Conservation (phyloP, 371 early-diverging fungal species). For the Conidiobolus coronatus region DNA sequence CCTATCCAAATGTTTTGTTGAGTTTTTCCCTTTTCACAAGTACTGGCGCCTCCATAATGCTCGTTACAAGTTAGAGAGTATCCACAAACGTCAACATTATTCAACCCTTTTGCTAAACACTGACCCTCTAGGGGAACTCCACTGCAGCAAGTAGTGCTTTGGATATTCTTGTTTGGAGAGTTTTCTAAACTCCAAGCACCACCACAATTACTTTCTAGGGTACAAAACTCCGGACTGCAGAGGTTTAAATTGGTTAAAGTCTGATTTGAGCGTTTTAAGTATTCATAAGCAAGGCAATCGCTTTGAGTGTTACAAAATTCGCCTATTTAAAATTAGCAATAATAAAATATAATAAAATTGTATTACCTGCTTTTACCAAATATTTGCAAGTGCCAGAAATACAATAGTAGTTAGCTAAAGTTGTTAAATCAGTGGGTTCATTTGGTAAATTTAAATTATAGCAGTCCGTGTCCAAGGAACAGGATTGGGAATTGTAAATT, state of each 20-base stretch:
- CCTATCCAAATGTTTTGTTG: conserved; percentile 33
- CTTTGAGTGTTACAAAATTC: conserved; percentile 19
- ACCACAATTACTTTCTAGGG: conserved; percentile 26
- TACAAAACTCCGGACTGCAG: conserved; percentile 25
- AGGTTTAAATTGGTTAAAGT: conserved; percentile 10
- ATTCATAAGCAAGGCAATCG: conserved; percentile 31
- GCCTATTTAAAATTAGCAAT: conserved; percentile 12
- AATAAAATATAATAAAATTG: conserved; percentile 8
- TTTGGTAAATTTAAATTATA: too few relatives aligned
- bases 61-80: conserved; percentile 10
- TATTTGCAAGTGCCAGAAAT: conserved; percentile 9
- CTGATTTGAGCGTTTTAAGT: conserved; percentile 10
- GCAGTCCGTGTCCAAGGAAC: too few relatives aligned
- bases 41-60: neutral
- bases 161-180: conserved; percentile 10
- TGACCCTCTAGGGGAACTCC: conserved; percentile 11
- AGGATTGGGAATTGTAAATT: too few relatives aligned
- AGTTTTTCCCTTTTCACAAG: neutral
- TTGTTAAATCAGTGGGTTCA: too few relatives aligned
- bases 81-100: conserved; percentile 18
- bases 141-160: conserved; percentile 18
- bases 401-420: too few relatives aligned
- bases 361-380: conserved; percentile 16
- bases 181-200: conserved; percentile 19
- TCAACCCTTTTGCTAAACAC: conserved; percentile 15